phyloP scores from a whole-genome alignment of 2,329 filamentous ascomycete genomes.

The Aspergillus flavus region DNA sequence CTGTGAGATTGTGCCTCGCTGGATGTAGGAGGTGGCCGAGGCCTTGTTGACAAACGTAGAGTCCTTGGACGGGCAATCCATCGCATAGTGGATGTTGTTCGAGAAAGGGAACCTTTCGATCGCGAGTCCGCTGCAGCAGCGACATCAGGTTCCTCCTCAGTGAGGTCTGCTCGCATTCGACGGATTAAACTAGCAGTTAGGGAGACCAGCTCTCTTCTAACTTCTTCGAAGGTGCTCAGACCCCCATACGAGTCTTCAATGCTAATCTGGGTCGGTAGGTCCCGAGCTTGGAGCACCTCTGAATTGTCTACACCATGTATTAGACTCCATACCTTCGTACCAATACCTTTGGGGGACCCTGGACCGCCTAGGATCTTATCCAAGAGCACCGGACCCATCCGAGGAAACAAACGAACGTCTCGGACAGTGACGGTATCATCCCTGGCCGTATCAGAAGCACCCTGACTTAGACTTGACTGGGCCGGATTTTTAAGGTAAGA shows the following conservation, averaged over 20 bases:
- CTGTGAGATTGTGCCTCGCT: constrained; percentile 60
- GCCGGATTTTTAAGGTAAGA: constrained; percentile 11
- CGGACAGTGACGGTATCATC: constrained; percentile 58
- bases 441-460: not conserved
- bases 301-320: constrained; percentile 78
- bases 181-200: constrained; percentile 71
- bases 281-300: constrained; percentile 71
- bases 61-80: constrained; percentile 86
- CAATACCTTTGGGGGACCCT: constrained; percentile 71
- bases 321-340: constrained; percentile 72
- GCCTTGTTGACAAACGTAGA: constrained; percentile 76
- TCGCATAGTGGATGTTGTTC: constrained; percentile 31
- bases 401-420: constrained; percentile 64
- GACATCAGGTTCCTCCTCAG: constrained; percentile 53
- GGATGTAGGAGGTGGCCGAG: constrained; percentile 55
- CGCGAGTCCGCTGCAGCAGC: not conserved
- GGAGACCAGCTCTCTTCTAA: constrained; percentile 68
- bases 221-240: constrained; percentile 64
- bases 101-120: not conserved
- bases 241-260: constrained; percentile 90
- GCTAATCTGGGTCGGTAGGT: constrained; percentile 83
- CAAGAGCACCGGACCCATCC: constrained; percentile 65
- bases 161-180: constrained; percentile 77
- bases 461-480: not conserved
- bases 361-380: constrained; percentile 71